These are phyloP conservation scores for Phytophthora nicotianae DNA, from an alignment of 352 stramenopile species.

Conservation along the genomic window DNA sequence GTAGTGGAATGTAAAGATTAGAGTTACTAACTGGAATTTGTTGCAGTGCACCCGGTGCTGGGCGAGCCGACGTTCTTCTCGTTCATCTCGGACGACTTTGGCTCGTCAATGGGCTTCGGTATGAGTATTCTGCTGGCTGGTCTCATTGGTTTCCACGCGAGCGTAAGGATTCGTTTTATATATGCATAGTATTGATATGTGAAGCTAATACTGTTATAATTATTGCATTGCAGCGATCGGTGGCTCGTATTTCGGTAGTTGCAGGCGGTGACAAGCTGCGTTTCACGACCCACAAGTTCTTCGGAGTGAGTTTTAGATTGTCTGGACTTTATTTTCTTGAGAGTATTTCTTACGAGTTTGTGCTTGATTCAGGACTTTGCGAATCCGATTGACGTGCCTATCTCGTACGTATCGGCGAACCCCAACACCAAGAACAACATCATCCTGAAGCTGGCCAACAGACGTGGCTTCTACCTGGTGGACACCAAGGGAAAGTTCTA, in stretches of 20 bases:
- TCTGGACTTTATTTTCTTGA: background rate
- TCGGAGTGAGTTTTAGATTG: conserved; percentile 54
- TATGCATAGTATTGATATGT: background rate
- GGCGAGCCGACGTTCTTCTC: conserved; percentile 81
- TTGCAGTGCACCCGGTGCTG: conserved; percentile 65
- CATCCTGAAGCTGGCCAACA: conserved; percentile 81
- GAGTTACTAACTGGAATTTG: background rate
- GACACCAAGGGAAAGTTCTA: conserved; percentile 83
- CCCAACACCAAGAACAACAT: conserved; percentile 89
- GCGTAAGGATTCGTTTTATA: conserved; percentile 35
- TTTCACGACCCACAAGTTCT: conserved; percentile 90
- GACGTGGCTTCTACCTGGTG: conserved; percentile 79
- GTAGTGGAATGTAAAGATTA: background rate
- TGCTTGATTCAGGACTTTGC: conserved; percentile 53
- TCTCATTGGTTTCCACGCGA: conserved; percentile 83
- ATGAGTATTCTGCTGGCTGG: conserved; percentile 82
- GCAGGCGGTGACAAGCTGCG: conserved; percentile 78
- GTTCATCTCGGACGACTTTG: conserved; percentile 81
- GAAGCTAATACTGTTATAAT: background rate
- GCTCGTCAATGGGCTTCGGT: conserved; percentile 79
- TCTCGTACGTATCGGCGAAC: conserved; percentile 71
- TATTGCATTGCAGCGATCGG: conserved; percentile 53
- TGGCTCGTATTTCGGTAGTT: conserved; percentile 81
- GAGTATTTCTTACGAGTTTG: conserved; percentile 2
- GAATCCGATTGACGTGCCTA: conserved; percentile 69